Evolutionary conservation across 345 rosid genomes (phyloP), one percentile per base, ranked within the genome.

Genomic region (Raphanus raphanistrum): DNA sequence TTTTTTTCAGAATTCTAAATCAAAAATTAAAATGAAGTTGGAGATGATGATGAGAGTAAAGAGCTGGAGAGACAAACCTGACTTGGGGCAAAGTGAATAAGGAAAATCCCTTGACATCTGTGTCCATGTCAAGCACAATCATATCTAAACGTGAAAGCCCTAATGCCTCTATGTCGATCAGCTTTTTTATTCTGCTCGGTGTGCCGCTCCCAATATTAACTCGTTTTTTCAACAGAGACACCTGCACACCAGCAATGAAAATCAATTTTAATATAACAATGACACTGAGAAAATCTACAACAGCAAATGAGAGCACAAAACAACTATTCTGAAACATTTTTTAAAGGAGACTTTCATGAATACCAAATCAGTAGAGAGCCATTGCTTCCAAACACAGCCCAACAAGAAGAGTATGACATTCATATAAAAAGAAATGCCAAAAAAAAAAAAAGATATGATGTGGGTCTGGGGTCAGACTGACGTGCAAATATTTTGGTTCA

Each of bases 131-230:
- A 0, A 92, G 82, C 45, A 92, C 83, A 64, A 90, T 66, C 65
- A 90, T 75, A 4, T 83, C 77, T 72, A 94, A 74, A 33, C 94
- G 90, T 4, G 94, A 87, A 77, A 89, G 91, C 26, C 95, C 97
- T 74, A 94, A 43, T 12, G 92, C 92, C 76, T 90, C 93, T 2
- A 88, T 85, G 71, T 90, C 95, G 1, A 92, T 86, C 55, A 94
- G 79, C 86, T 90, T 90, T 82, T 92, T 90, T 67, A 92, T 78
- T 81, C 97, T 92, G 84, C 62, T 94, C 60, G 97, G 98, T 68
- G 96, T 94, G 62, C 98, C 98, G 4, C 98, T 83, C 1, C 89
- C 96, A 75, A 92, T 79, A 81, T 92, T 94, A 10, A 90, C 97
- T 48, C 96, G 92, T 45, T 80, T 84, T 85, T 89, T 88, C 73